Conservation (phyloP, 495 filamentous ascomycete genomes). For the Xylaria scruposa region DNA sequence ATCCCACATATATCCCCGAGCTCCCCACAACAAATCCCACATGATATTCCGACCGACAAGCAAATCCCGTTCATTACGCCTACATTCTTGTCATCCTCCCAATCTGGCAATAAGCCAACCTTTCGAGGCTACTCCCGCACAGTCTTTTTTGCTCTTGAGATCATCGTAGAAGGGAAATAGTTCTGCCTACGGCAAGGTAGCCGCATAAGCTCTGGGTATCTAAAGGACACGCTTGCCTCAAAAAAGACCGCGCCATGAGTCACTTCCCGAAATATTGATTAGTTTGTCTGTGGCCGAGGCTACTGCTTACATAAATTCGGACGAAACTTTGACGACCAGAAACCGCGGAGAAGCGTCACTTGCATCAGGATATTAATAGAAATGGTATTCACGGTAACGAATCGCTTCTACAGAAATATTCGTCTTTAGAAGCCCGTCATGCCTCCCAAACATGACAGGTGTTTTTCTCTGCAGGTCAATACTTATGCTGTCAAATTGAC, state of each 20-base stretch:
- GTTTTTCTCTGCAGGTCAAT: background rate
- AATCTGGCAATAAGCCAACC: too few relatives aligned
- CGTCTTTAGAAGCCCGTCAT: background rate
- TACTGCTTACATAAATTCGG: background rate
- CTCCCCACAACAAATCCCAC: conserved; percentile 4
- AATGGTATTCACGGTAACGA: background rate
- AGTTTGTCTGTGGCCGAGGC: background rate
- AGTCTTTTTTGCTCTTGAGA: too few relatives aligned
- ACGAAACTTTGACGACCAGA: background rate
- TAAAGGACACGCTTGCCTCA: background rate
- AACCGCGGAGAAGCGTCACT: conserved; percentile 7
- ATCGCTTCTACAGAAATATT: too few relatives aligned
- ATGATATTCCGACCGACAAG: background rate
- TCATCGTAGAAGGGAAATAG: background rate
- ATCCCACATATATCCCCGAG: background rate
- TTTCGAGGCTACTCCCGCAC: too few relatives aligned
- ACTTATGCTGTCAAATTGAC: background rate
- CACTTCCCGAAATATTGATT: background rate
- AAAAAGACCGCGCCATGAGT: background rate
- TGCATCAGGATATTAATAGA: background rate
- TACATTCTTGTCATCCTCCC: too few relatives aligned
- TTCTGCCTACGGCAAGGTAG: background rate
- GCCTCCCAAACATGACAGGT: background rate
- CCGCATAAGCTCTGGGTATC: background rate
- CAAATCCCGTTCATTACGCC: background rate